Percentiles rank a stretch among this genome's conserved stretches.
phyloP scores from a whole-genome alignment of 371 early-diverging fungal species.

The Mucor velutinosus region DNA sequence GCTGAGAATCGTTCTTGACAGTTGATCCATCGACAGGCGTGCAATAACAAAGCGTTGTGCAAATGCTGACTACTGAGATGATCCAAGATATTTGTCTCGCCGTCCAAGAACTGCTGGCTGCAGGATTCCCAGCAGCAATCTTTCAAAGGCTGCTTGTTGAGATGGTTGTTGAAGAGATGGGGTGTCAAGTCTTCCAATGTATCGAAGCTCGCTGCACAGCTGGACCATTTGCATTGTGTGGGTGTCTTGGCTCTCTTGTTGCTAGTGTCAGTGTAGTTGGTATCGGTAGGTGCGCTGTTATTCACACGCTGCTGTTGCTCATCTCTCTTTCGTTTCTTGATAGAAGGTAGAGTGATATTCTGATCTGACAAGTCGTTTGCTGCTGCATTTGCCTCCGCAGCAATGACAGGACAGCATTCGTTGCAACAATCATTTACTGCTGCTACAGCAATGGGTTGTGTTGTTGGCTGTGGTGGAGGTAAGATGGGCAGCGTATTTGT shows the following conservation, averaged over 20 bases:
- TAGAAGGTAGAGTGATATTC: background rate
- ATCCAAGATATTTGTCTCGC: conserved; percentile 30
- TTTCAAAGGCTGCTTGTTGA: conserved; percentile 45
- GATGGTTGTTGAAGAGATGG: conserved; percentile 78
- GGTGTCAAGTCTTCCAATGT: conserved; percentile 78
- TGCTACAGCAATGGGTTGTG: conserved; percentile 20
- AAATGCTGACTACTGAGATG: conserved; percentile 70
- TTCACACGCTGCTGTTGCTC: background rate
- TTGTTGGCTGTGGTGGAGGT: background rate
- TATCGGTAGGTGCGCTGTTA: background rate
- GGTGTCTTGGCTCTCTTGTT: background rate
- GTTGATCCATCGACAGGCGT: conserved; percentile 65
- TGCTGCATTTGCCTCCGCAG: background rate
- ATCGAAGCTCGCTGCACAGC: conserved; percentile 76
- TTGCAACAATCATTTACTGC: conserved; percentile 25
- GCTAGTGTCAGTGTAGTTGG: background rate
- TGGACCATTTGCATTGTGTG: conserved; percentile 75
- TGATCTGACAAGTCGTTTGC: conserved; percentile 1
- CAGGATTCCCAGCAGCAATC: conserved; percentile 84
- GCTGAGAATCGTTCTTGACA: conserved; percentile 58
- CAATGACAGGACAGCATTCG: conserved; percentile 21
- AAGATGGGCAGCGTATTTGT: background rate
- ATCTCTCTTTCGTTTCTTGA: background rate
- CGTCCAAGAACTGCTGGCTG: conserved; percentile 50
- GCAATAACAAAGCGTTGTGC: conserved; percentile 28